These are phyloP conservation scores for Rhodomyrtus psidioides DNA, from an alignment of 441 rosid species.

Conservation along the genomic window DNA sequence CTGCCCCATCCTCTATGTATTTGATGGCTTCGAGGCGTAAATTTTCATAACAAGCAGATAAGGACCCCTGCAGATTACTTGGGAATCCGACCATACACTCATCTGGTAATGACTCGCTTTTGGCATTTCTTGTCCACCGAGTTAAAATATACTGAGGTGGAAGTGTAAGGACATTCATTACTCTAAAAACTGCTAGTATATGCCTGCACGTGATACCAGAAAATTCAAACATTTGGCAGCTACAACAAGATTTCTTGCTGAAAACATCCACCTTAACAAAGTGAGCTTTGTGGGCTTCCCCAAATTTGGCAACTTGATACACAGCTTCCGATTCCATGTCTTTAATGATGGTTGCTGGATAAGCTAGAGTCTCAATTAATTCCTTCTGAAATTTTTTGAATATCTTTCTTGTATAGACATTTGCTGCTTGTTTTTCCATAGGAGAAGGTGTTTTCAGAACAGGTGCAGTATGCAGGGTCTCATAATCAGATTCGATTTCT, in stretches of 20 bases:
- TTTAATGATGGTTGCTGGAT: not conserved
- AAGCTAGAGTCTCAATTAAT: not conserved
- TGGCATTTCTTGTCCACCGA: not conserved
- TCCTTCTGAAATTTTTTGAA: not conserved
- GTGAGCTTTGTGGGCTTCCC: not conserved
- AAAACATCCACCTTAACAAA: not conserved
- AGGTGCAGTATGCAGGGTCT: not conserved
- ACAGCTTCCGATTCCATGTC: not conserved
- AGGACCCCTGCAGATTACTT: conserved; percentile 26
- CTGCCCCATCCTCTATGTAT: not conserved
- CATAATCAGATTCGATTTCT: not conserved
- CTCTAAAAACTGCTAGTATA: not conserved
- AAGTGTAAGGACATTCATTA: not conserved
- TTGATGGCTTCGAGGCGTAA: not conserved
- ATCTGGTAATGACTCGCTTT: not conserved
- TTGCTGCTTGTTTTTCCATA: not conserved
- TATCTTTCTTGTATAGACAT: not conserved
- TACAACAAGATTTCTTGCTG: not conserved
- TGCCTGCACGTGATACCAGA: not conserved
- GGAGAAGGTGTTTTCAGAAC: not conserved
- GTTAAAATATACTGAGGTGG: not conserved
- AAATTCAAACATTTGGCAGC: not conserved
- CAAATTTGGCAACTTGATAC: not conserved
- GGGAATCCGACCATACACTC: conserved; percentile 15
- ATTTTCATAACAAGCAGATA: conserved; percentile 8